phyloP scores from a whole-genome alignment of 1,139 yeast species.

The Protomyces pachydermus region DNA sequence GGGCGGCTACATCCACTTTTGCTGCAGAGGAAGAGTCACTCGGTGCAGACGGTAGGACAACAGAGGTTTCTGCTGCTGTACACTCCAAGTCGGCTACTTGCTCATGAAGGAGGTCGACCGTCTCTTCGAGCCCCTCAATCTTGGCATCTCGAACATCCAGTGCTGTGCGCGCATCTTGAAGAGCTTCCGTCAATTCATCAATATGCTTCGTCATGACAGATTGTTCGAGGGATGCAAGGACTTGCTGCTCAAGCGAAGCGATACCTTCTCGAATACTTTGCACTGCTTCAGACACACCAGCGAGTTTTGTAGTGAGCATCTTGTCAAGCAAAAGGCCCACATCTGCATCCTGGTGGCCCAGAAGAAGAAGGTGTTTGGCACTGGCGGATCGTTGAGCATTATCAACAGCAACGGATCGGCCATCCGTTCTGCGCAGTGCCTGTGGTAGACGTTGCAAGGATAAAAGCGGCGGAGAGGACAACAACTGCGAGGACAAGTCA shows the following conservation, averaged over 20 bases:
- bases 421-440: not conserved
- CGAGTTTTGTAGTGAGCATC: slow-evolving; percentile 17
- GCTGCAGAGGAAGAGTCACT: not conserved
- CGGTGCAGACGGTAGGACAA: not conserved
- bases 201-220: not conserved
- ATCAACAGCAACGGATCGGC: not conserved
- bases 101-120: not conserved
- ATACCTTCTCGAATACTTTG: slow-evolving; percentile 1
- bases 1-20: not conserved
- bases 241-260: not conserved
- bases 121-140: not conserved
- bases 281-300: slow-evolving; percentile 12
- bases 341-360: slow-evolving; percentile 19
- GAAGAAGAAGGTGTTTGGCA: not conserved
- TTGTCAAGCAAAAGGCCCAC: slow-evolving; percentile 17
- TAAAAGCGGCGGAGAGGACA: not conserved
- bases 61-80: slow-evolving; percentile 4
- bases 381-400: not conserved
- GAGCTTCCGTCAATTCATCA: not conserved
- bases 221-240: not conserved
- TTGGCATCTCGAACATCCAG: not conserved
- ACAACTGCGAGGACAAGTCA: not conserved
- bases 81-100: slow-evolving; percentile 1
- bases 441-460: not conserved
- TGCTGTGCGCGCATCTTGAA: not conserved